Conservation (phyloP, 164 flowering plant species). For the Magnolia officinalis region DNA sequence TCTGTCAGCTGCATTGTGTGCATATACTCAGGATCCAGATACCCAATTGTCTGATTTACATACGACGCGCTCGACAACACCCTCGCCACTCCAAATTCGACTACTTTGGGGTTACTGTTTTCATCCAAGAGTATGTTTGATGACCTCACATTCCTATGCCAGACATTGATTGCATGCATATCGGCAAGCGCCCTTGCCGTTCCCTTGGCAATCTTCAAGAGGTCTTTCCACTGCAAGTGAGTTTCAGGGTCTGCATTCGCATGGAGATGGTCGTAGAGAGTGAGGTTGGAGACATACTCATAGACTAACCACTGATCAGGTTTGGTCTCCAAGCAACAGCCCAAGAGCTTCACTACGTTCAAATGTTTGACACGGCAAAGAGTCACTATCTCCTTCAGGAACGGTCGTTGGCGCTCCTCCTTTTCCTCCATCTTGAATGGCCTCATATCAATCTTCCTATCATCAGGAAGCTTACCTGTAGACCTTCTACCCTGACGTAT, state of each 20-base stretch:
- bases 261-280: background rate
- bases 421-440: background rate
- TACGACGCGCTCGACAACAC: background rate
- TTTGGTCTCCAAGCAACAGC: background rate
- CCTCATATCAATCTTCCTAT: background rate
- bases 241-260: background rate
- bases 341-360: background rate
- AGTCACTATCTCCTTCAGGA: background rate
- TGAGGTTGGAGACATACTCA: background rate
- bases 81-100: slow-evolving; percentile 2
- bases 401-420: background rate
- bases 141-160: background rate
- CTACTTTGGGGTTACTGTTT: background rate
- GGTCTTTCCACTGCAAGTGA: background rate
- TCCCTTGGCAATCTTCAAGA: background rate
- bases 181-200: background rate
- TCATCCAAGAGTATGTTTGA: slow-evolving; percentile 1
- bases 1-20: slow-evolving; percentile 60
- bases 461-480: background rate
- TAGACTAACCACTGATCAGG: background rate
- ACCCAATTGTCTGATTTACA: slow-evolving; percentile 23
- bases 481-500: no score
- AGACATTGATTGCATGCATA: background rate
- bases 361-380: background rate
- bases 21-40: slow-evolving; percentile 73